Evolutionary conservation across 139 green algal species (phyloP).

Genomic region (Zygnema cylindricum): DNA sequence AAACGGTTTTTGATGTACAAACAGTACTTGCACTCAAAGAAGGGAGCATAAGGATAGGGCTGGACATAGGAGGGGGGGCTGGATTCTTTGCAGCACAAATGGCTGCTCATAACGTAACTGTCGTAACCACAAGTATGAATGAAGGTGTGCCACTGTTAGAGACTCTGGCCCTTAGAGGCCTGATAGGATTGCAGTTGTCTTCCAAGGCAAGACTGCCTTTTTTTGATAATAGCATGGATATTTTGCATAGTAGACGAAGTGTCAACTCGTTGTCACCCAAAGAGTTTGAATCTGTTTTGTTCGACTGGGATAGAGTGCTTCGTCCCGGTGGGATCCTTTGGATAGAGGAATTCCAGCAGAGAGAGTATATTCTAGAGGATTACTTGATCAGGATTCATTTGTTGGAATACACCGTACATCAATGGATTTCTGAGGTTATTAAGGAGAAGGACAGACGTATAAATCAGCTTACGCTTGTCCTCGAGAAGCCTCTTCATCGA

Average conservation of each 20-base stretch:
- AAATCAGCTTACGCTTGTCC: neutral
- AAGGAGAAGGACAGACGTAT: neutral
- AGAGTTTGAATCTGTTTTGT: constrained; percentile 9
- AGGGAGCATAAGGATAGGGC: constrained; percentile 24
- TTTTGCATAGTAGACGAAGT: constrained; percentile 9
- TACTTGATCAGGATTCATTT: neutral
- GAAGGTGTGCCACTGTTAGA: constrained; percentile 20
- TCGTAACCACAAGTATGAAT: constrained; percentile 40
- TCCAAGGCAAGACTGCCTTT: constrained; percentile 16
- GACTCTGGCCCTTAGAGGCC: constrained; percentile 12
- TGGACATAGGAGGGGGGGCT: constrained; percentile 33
- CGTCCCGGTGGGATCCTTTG: neutral
- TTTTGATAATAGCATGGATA: constrained; percentile 20
- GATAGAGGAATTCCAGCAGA: constrained; percentile 8
- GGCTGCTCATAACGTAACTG: constrained; percentile 37
- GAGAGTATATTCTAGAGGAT: neutral
- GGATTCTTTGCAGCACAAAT: constrained; percentile 48
- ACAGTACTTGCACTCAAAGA: constrained; percentile 30
- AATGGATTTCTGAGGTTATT: neutral
- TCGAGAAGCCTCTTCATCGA: neutral
- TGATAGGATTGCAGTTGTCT: constrained; percentile 16
- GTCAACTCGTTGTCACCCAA: neutral
- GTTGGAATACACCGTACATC: neutral
- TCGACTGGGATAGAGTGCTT: constrained; percentile 29
- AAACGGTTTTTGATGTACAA: neutral